Base-by-base conservation (phyloP, 495 filamentous ascomycete genomes). In the Symbiotaphrina buchneri region DNA sequence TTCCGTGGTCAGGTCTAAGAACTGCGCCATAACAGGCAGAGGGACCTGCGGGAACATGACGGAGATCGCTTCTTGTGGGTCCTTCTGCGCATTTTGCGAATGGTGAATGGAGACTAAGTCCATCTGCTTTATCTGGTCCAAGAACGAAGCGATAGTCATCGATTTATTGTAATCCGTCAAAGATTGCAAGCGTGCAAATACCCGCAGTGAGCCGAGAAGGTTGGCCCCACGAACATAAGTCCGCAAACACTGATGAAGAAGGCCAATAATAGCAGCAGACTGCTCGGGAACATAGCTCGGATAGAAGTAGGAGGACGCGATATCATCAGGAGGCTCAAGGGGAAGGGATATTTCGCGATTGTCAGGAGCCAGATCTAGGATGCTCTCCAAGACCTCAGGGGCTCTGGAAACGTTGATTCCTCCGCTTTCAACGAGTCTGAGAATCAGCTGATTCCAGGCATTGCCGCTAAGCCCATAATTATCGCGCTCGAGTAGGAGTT, bases 1-100 rank as follows among this genome's bases (percentile, higher is more conserved):
- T 4, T 51, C 44, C 1, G 58, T 61, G n/a, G 54, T 45, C 10
- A 72, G 40, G 34, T 71, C 61, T 21, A 75, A 47, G 17, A 73
- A 38, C 10, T 51, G 41, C 2, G 53, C 65, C 28, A 72, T 41
- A 0, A 61, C 51, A 3, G 52, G 32, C 15, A 40, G 34, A 6
- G 68, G 66, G 3, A 74, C 28, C 14, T 59, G 53, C 22, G 31
- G 39, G 36, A 5, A 27, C 21, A 13, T 15, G 7, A 19, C n/a
- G 5, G 15, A 16, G 13, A 5, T 31, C 10, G 10, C 31, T 25
- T 25, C 8, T 8, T 8, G 8, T 13, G 7, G 22, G 22, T 25
- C 22, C 7, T 25, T 7, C 7, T 13, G 8, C 7, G 22, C 22
- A 25, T 7, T 13, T 7, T 25, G 8, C 13, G 22, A 13, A 25